Conservation (phyloP, 2,329 filamentous ascomycete species). For the Fusarium sp. region DNA sequence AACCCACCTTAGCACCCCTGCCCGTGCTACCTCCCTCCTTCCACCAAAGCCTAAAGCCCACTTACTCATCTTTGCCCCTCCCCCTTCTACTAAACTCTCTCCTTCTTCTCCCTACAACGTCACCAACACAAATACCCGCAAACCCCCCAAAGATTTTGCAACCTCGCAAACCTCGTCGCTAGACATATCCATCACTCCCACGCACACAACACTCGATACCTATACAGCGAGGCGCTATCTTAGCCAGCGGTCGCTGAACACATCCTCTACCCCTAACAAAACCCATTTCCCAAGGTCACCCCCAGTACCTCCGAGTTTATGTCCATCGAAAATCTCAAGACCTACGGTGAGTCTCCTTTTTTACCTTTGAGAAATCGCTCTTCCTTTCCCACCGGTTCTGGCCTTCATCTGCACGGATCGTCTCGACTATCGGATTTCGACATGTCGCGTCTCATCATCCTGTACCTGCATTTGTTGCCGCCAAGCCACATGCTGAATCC, state of each 20-base stretch:
- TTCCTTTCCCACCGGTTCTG: no score
- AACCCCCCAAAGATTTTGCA: constrained; percentile 28
- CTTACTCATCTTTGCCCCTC: constrained; percentile 43
- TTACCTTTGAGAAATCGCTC: neutral
- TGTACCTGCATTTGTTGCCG: constrained; percentile 43
- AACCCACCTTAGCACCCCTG: neutral
- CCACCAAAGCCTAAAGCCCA: constrained; percentile 13
- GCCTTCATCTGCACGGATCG: neutral
- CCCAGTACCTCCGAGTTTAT: constrained; percentile 86
- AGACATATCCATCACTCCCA: constrained; percentile 17
- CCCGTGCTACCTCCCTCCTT: constrained; percentile 19
- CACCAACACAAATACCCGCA: constrained; percentile 42
- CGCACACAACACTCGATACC: constrained; percentile 12
- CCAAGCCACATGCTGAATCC: constrained; percentile 32
- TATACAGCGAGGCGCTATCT: constrained; percentile 58
- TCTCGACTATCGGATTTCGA: neutral
- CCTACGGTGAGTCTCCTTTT: constrained; percentile 77
- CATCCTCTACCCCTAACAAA: constrained; percentile 52
- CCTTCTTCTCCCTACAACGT: constrained; percentile 38
- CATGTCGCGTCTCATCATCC: constrained; percentile 2
- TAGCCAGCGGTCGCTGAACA: constrained; percentile 64
- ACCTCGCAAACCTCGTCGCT: constrained; percentile 34
- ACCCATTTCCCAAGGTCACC: constrained; percentile 67
- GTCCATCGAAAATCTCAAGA: constrained; percentile 99
- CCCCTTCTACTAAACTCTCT: constrained; percentile 28